Conservation (phyloP, 345 rosid species). For the Zanthoxylum bungeanum region DNA sequence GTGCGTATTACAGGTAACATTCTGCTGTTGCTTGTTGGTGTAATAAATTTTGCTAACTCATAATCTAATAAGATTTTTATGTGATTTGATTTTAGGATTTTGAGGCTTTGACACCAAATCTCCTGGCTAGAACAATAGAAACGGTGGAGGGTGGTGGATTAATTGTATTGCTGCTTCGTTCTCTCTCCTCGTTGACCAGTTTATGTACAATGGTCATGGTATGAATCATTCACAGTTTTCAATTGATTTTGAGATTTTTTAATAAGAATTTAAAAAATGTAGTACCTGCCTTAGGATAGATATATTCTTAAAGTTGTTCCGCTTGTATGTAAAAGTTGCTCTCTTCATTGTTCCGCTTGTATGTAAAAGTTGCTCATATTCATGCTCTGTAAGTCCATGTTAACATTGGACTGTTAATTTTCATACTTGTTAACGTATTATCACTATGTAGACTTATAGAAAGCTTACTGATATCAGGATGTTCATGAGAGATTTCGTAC, state of each 20-base stretch:
- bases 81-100: constrained; percentile 59
- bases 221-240: constrained; percentile 16
- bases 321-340: neutral
- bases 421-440: neutral
- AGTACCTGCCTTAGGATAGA: neutral
- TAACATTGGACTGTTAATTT: neutral
- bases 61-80: constrained; percentile 10
- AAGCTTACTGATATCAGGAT: constrained; percentile 55
- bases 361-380: neutral
- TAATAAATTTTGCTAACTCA: neutral
- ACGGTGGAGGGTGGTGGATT: constrained; percentile 98
- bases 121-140: constrained; percentile 92
- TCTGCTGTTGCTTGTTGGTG: neutral
- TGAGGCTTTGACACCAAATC: constrained; percentile 95
- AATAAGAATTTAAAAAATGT: neutral
- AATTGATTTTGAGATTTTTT: neutral
- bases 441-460: neutral
- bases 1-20: constrained; percentile 88
- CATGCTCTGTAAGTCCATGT: neutral
- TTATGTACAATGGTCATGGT: constrained; percentile 98
- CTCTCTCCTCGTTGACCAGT: constrained; percentile 82
- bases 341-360: neutral
- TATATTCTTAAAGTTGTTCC: neutral
- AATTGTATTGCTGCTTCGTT: constrained; percentile 70
- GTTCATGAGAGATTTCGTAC: constrained; percentile 96